Conservation (phyloP, 2,329 filamentous ascomycete genomes). For the Penicillium sp. region DNA sequence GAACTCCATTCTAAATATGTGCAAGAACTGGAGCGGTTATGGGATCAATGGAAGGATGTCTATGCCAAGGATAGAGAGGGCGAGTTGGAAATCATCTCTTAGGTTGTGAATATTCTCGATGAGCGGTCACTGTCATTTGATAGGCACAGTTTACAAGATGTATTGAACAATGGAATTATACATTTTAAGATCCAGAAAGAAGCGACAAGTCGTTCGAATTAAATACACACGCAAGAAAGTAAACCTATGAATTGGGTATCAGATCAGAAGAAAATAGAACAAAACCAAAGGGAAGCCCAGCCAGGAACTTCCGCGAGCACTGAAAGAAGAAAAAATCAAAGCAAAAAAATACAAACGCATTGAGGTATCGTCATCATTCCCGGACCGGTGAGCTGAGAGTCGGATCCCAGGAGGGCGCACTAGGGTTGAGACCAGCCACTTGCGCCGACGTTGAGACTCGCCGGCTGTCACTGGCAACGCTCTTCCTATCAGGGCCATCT, state of each 20-base stretch:
- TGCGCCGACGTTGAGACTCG: slow-evolving; percentile 33
- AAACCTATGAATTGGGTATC: slow-evolving; percentile 26
- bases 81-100: slow-evolving; percentile 49
- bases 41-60: slow-evolving; percentile 50
- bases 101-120: slow-evolving; percentile 4
- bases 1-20: slow-evolving; percentile 79
- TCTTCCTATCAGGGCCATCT: slow-evolving; percentile 70
- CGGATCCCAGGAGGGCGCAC: slow-evolving; percentile 22
- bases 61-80: slow-evolving; percentile 47
- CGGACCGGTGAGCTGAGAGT: slow-evolving; percentile 11
- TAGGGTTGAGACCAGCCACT: slow-evolving; percentile 29
- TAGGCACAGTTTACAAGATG: slow-evolving; percentile 5
- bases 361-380: slow-evolving; percentile 7
- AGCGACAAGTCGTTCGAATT: background rate
- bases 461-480: slow-evolving; percentile 52
- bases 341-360: slow-evolving; percentile 14
- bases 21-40: slow-evolving; percentile 53
- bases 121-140: background rate
- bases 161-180: background rate
- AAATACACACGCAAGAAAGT: slow-evolving; percentile 17
- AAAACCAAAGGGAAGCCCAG: background rate
- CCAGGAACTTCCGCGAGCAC: slow-evolving; percentile 11
- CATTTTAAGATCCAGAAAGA: background rate
- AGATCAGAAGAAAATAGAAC: slow-evolving; percentile 18
- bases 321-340: slow-evolving; percentile 19